Evolutionary conservation across 768 basidiomycete genomes (phyloP).

Genomic region (Termitomyces sp.): DNA sequence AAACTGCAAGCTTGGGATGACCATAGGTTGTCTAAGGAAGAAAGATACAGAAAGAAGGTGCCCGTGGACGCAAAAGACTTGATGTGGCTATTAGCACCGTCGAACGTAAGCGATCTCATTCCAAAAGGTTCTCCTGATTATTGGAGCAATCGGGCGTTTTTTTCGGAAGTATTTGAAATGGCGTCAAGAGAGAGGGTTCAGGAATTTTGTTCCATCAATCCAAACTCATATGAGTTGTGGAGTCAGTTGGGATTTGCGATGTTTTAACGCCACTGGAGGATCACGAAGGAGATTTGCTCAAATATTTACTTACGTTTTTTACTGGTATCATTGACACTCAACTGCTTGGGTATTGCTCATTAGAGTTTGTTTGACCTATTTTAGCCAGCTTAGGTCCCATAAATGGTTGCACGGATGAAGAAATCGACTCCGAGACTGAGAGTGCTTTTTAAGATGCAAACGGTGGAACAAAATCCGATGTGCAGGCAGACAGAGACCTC

Average conservation of each 20-base stretch:
- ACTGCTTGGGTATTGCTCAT: neutral
- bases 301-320: too few species aligned
- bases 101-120: neutral
- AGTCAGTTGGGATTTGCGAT: conserved; percentile 4
- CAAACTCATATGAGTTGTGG: neutral
- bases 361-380: neutral
- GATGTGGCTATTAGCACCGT: conserved; percentile 4
- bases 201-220: conserved; percentile 6
- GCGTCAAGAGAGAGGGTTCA: conserved; percentile 7
- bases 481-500: neutral
- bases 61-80: conserved; percentile 12
- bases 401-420: neutral
- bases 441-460: neutral
- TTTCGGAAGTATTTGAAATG: conserved; percentile 9
- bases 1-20: conserved; percentile 20
- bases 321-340: neutral
- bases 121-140: neutral
- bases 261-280: neutral
- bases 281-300: neutral
- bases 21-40: conserved; percentile 13
- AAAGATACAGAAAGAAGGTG: conserved; percentile 10
- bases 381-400: neutral
- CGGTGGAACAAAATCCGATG: too few species aligned
- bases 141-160: conserved; percentile 10
- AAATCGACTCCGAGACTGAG: neutral